Conservation (phyloP, 345 rosid genomes). For the Salix udensis region DNA sequence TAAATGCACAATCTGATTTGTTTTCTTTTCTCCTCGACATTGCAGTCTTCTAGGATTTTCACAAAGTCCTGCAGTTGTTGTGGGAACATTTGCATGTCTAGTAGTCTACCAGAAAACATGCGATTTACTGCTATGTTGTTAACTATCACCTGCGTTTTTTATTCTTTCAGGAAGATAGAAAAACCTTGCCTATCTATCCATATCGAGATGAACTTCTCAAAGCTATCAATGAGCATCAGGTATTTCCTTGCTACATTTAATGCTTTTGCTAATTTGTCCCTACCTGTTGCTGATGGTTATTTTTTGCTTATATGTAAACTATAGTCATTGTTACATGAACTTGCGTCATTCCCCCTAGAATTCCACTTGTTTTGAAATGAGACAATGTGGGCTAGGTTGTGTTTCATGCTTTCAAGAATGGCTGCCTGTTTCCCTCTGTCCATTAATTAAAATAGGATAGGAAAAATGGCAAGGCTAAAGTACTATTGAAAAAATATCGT, state of each 20-base stretch:
- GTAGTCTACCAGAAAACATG: neutral
- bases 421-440: no score
- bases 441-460: no score
- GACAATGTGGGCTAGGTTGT: no score
- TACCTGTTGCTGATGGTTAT: neutral
- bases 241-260: neutral
- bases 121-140: neutral
- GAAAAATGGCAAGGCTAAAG: no score
- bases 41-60: neutral
- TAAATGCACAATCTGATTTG: neutral
- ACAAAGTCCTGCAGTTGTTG: neutral
- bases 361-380: no score
- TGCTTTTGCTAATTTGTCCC: neutral
- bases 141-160: slow-evolving; percentile 10
- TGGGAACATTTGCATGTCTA: neutral
- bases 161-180: slow-evolving; percentile 66
- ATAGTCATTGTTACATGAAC: neutral
- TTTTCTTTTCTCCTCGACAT: neutral
- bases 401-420: no score
- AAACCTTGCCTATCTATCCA: slow-evolving; percentile 74
- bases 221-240: slow-evolving; percentile 80
- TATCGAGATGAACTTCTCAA: slow-evolving; percentile 75
- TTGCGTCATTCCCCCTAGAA: no score
- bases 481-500: no score
- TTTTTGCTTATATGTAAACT: neutral